Base-by-base conservation (phyloP, 352 stramenopile genomes). In the Phytopythium ostracodes region DNA sequence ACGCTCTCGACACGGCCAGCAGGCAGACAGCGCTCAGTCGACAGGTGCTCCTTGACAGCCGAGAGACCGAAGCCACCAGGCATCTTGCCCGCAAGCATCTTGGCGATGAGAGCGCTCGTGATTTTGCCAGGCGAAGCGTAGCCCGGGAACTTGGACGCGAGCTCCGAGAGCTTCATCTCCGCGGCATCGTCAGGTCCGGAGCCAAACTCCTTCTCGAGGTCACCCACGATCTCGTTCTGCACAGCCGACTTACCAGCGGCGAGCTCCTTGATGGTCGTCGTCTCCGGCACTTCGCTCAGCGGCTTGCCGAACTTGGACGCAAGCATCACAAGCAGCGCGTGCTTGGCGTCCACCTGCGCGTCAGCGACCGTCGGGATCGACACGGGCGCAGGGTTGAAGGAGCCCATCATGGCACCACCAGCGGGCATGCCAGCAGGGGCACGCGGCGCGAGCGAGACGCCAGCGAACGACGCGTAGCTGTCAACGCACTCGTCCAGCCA, bases 191-290 rank as follows among this genome's bases (percentile, higher is more conserved):
- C 88, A 12, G 77, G 73, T 14, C 65, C 74, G n/a, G 76, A 86
- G 29, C 85, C 87, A 33, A 96, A 96, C 70, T 96, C 88, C 64
- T 83, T 88, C 70, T 89, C 85, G 40, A 96, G 38, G 18, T 96
- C 88, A 17, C 87, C 87, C 35, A 93, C 77, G 27, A 96, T 81
- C 70, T 96, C 88, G 61, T 96, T 96, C 61, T 96, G 87, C n/a
- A 96, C 69, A 27, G 88, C 84, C 10, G 80, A 94, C 68, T 95
- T 95, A 43, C 87, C 88, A 18, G 79, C 85, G 42, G 79, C 67
- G 4, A 96, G 65, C 52, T 89, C 81, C 71, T 96, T 92, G 63
- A 96, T 89, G 11, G 77, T 92, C 20, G 72, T 59, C 15, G 72
- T 77, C 15, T 88, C 79, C 4, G 68, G 66, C 38, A 96, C 68